A percentile compares a stretch with the other conserved stretches of the same genome.
These are phyloP conservation scores for Globisporangium okanoganense DNA, from an alignment of 352 stramenopile species.

Conservation along the genomic window DNA sequence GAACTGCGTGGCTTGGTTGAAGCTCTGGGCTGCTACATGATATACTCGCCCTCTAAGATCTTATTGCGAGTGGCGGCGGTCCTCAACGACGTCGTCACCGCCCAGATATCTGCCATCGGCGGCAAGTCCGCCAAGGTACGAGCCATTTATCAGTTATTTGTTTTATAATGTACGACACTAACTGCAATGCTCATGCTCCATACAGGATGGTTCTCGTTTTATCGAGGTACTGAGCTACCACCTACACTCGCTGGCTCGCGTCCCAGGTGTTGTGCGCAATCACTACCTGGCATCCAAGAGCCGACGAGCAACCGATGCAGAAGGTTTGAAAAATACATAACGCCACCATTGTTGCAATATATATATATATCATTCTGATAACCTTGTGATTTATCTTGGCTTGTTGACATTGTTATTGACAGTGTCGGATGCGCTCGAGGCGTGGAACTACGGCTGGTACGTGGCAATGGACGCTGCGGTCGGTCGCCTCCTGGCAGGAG, in stretches of 20 bases:
- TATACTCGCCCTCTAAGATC: constrained; percentile 21
- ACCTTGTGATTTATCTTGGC: not conserved
- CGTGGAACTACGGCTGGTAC: constrained; percentile 33
- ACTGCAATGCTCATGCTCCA: not conserved
- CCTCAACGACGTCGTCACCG: constrained; percentile 15
- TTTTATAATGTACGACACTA: not conserved
- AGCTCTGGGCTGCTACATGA: constrained; percentile 17
- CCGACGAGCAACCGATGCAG: constrained; percentile 21
- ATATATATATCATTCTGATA: no score
- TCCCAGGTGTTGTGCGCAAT: constrained; percentile 20
- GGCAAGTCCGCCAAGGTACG: constrained; percentile 35
- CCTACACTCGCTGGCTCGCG: constrained; percentile 23
- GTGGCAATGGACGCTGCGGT: constrained; percentile 24
- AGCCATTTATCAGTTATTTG: not conserved
- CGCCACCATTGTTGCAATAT: not conserved
- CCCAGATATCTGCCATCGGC: constrained; percentile 17
- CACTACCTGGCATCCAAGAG: constrained; percentile 24
- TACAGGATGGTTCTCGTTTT: constrained; percentile 41
- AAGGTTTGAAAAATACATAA: constrained; percentile 30
- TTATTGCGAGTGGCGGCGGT: constrained; percentile 17
- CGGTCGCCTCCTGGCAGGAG: constrained; percentile 12
- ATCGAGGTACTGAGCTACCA: constrained; percentile 31
- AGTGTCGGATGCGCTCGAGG: constrained; percentile 27
- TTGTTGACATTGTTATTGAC: not conserved
- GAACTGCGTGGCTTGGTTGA: not conserved